A percentile compares a stretch with the other conserved stretches of the same genome.
These are phyloP conservation scores for Kingdonia uniflora DNA, from an alignment of 164 flowering plant genomes.

Conservation along the genomic window DNA sequence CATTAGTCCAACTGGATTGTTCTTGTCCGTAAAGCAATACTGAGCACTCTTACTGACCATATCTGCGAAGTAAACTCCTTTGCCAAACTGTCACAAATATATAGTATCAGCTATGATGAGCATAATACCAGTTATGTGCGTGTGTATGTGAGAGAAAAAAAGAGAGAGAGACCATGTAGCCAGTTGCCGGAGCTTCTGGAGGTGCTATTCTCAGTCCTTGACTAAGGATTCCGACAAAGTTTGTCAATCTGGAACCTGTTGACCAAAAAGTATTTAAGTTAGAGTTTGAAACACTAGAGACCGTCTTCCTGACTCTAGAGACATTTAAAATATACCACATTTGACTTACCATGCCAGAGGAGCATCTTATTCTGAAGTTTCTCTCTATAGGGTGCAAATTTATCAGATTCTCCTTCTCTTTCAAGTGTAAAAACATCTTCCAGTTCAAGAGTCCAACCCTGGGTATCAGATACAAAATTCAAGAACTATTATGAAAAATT, in stretches of 20 bases:
- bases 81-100: slow-evolving; percentile 72
- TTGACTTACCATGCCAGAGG: slow-evolving; percentile 87
- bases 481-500: not conserved
- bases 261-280: slow-evolving; percentile 3
- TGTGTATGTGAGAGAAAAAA: slow-evolving; percentile 16
- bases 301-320: not conserved
- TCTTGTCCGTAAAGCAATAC: slow-evolving; percentile 69
- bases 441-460: slow-evolving; percentile 92
- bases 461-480: slow-evolving; percentile 6
- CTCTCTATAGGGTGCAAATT: slow-evolving; percentile 49
- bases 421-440: slow-evolving; percentile 93
- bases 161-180: slow-evolving; percentile 68
- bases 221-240: slow-evolving; percentile 93
- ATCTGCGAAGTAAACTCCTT: slow-evolving; percentile 97
- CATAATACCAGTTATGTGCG: not conserved
- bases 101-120: too few species aligned
- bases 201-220: slow-evolving; percentile 97
- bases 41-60: slow-evolving; percentile 98
- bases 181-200: slow-evolving; percentile 94
- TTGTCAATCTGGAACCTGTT: slow-evolving; percentile 74
- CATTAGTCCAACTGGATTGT: slow-evolving; percentile 82
- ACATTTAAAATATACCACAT: not conserved
- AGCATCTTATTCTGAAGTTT: slow-evolving; percentile 89
- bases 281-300: not conserved
- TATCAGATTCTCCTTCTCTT: slow-evolving; percentile 80